Conservation (phyloP, 148 eudicot species). For the Cornus suecica region DNA sequence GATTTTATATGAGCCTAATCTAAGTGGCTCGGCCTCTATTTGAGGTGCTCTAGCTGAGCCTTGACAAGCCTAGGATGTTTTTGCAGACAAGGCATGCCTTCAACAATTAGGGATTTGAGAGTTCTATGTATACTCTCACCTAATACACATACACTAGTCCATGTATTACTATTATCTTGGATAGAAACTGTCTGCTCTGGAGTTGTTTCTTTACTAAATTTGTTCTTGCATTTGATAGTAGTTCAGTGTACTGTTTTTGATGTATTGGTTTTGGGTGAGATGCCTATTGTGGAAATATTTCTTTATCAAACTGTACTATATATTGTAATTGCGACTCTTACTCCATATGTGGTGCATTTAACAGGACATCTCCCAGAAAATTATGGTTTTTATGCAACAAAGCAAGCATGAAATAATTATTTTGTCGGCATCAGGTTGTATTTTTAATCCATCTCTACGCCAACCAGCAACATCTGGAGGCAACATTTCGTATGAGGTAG, state of each 20-base stretch:
- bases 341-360: not conserved
- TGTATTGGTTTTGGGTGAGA: not conserved
- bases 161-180: not conserved
- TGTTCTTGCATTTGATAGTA: not conserved
- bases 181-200: not conserved
- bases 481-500: slow-evolving; percentile 71
- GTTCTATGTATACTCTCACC: not conserved
- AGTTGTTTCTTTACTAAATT: not conserved
- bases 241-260: not conserved
- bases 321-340: slow-evolving; percentile 8
- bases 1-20: not conserved
- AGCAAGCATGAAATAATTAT: slow-evolving; percentile 65
- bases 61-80: too few relatives aligned
- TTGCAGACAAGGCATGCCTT: too few relatives aligned
- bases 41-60: too few relatives aligned
- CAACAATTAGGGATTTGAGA: not conserved
- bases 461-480: slow-evolving; percentile 83
- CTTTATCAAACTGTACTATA: not conserved
- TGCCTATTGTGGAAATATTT: not conserved
- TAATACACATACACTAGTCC: not conserved
- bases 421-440: slow-evolving; percentile 84
- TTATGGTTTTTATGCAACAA: slow-evolving; percentile 73
- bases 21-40: too few relatives aligned
- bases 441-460: slow-evolving; percentile 62
- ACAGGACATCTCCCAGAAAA: slow-evolving; percentile 78